Evolutionary conservation across 306 rosid genomes (phyloP).

Genomic region (Hippophae gyantsensis): DNA sequence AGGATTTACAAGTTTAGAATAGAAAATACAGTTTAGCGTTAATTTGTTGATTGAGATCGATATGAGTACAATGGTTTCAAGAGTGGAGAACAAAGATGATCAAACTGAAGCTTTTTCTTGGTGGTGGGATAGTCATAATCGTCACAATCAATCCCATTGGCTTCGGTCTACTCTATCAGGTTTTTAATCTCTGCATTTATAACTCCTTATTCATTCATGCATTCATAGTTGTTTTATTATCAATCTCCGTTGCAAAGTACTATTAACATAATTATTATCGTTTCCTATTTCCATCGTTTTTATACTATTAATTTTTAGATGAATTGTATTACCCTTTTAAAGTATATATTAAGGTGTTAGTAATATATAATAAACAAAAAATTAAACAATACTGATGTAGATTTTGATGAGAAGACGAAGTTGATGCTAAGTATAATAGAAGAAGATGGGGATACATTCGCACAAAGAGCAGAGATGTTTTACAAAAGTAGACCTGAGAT

Average conservation of each 20-base stretch:
- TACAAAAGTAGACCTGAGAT: conserved; percentile 25
- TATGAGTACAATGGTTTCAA: conserved; percentile 6
- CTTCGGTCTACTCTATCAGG: conserved; percentile 37
- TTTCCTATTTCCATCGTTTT: too few relatives aligned
- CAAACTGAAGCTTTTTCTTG: conserved; percentile 13
- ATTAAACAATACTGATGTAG: conserved; percentile 5
- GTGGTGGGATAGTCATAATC: conserved; percentile 26
- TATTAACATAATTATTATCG: not conserved
- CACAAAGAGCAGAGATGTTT: conserved; percentile 29
- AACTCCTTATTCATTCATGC: not conserved
- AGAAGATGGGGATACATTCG: conserved; percentile 30
- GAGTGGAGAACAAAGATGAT: conserved; percentile 3
- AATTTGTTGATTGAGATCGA: too few relatives aligned
- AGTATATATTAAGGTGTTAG: not conserved
- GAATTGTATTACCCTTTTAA: not conserved
- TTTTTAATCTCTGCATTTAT: not conserved
- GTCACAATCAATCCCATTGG: conserved; percentile 27
- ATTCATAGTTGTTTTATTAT: not conserved
- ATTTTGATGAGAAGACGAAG: conserved; percentile 29
- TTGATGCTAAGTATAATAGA: conserved; percentile 26
- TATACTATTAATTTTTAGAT: too few relatives aligned
- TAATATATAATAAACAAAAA: not conserved
- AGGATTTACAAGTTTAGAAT: too few relatives aligned
- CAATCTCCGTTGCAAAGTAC: not conserved
- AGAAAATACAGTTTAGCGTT: too few relatives aligned